phyloP scores from a whole-genome alignment of 257 asterid genomes.

The Thymus mandschuricus region DNA sequence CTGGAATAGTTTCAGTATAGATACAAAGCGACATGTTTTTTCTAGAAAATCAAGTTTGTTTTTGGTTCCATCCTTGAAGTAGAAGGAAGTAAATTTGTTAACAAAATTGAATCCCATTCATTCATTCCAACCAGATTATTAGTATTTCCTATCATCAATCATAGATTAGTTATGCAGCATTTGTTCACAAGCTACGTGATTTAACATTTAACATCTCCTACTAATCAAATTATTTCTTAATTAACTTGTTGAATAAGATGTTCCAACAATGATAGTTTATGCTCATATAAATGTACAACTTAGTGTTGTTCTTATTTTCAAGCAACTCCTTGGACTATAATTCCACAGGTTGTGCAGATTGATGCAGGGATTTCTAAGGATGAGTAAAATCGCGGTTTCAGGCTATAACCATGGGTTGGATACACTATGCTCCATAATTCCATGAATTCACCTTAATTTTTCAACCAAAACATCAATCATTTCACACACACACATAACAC shows the following conservation, averaged over 20 bases:
- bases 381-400: neutral
- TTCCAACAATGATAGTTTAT: neutral
- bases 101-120: neutral
- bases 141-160: too few relatives aligned
- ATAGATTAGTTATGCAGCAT: too few relatives aligned
- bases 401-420: neutral
- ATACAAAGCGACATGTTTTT: too few relatives aligned
- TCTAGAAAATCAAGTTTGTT: neutral
- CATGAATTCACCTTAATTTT: too few relatives aligned
- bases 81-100: neutral
- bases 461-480: too few relatives aligned
- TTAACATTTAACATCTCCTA: too few relatives aligned
- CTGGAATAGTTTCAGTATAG: too few relatives aligned
- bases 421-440: neutral
- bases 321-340: neutral
- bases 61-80: neutral
- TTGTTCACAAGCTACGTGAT: too few relatives aligned
- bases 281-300: neutral
- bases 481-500: too few relatives aligned
- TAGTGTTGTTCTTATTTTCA: too few relatives aligned
- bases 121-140: neutral
- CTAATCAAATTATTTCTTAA: neutral
- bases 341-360: neutral
- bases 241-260: neutral
- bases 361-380: constrained; percentile 3